A percentile compares a stretch with the other conserved stretches of the same genome.
phyloP scores from a whole-genome alignment of 805 yeast genomes.

The Metschnikowia cerradonensis region DNA sequence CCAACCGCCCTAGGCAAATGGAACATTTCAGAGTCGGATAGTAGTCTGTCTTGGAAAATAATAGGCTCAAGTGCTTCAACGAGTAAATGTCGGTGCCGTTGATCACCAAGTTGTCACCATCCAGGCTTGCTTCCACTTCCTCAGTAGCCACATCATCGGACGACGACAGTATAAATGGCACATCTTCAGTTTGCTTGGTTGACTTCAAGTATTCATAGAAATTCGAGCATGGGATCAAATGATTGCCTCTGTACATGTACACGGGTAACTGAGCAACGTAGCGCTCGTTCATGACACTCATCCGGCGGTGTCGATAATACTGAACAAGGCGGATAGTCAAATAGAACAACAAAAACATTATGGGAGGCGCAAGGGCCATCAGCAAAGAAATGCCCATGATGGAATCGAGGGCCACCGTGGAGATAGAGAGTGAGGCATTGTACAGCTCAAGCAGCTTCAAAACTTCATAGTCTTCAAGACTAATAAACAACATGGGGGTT shows the following conservation, averaged over 20 bases:
- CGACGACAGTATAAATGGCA: constrained; percentile 14
- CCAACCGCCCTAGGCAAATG: constrained; percentile 54
- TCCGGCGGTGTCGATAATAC: constrained; percentile 23
- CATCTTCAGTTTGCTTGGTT: constrained; percentile 27
- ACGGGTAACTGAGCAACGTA: constrained; percentile 33
- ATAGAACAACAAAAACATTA: constrained; percentile 34
- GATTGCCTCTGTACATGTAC: constrained; percentile 34
- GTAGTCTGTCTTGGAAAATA: constrained; percentile 11
- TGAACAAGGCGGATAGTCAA: constrained; percentile 28
- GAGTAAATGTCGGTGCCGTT: constrained; percentile 10
- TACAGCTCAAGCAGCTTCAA: constrained; percentile 13
- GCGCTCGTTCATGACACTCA: constrained; percentile 26
- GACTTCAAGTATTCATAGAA: constrained; percentile 29
- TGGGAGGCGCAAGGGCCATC: constrained; percentile 41
- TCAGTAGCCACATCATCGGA: constrained; percentile 10
- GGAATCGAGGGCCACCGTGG: constrained; percentile 35
- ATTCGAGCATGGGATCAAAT: constrained; percentile 25
- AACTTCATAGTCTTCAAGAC: constrained; percentile 36
- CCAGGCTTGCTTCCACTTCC: background rate
- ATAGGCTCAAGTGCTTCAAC: constrained; percentile 5
- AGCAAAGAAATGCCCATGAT: constrained; percentile 39
- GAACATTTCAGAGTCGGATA: constrained; percentile 48
- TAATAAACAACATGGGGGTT: constrained; percentile 52
- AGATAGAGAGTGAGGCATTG: constrained; percentile 17
- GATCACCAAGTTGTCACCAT: background rate